phyloP scores from a whole-genome alignment of 2,329 filamentous ascomycete species.

The Westerdykella ornata region DNA sequence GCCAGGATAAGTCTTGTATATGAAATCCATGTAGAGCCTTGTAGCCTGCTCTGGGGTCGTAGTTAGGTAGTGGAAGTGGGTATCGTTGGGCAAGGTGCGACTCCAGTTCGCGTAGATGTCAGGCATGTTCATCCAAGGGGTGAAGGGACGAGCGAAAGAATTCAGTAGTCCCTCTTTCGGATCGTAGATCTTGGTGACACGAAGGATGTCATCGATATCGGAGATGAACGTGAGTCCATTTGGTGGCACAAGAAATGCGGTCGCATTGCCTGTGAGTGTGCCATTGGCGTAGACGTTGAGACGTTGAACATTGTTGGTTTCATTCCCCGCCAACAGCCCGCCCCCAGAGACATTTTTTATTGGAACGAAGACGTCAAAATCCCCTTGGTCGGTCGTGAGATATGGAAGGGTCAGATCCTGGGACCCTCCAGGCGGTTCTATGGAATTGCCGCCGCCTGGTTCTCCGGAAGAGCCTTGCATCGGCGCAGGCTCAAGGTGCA shows the following conservation, averaged over 20 bases:
- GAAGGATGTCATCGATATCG: constrained; percentile 74
- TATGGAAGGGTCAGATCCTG: constrained; percentile 60
- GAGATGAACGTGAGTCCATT: constrained; percentile 65
- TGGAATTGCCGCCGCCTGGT: constrained; percentile 45
- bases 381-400: constrained; percentile 59
- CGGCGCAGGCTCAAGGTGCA: constrained; percentile 55
- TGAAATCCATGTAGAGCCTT: constrained; percentile 71
- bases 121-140: constrained; percentile 72
- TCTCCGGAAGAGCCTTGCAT: constrained; percentile 49
- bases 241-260: constrained; percentile 67
- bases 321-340: constrained; percentile 55
- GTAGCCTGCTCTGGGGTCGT: constrained; percentile 74
- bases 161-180: constrained; percentile 69
- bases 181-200: constrained; percentile 74
- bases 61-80: constrained; percentile 77
- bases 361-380: constrained; percentile 65
- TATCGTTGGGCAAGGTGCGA: constrained; percentile 52
- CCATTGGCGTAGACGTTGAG: constrained; percentile 62
- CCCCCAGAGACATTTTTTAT: constrained; percentile 53
- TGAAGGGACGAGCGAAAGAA: constrained; percentile 65
- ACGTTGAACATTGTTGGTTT: constrained; percentile 58
- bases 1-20: constrained; percentile 69
- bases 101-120: constrained; percentile 72
- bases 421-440: constrained; percentile 51
- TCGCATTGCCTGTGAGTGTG: constrained; percentile 62